Evolutionary conservation across 352 stramenopile genomes (phyloP), one percentile per base, ranked within the genome.

Genomic region (Pythium chondricola): DNA sequence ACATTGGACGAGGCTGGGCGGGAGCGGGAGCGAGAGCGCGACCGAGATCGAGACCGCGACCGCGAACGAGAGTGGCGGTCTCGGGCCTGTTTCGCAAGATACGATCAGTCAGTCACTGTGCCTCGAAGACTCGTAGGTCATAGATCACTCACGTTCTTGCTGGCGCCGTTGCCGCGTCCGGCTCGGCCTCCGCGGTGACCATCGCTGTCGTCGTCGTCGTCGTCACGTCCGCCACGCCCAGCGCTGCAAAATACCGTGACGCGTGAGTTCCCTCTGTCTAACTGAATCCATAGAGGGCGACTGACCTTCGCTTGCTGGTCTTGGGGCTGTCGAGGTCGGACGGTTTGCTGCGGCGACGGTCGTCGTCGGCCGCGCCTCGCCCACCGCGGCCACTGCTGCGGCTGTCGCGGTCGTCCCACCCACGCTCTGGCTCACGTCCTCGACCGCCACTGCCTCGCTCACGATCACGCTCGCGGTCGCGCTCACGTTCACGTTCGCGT

Each of bases 161-260:
- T 79, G 14, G 52, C 42, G 27, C 58, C 52, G 30, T 46, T 48
- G 16, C 44, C 48, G 38, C 70, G 58, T 18, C 68, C 51, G 17
- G 44, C 48, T 36, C 70, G 57, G 18, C 68, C 71, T 35, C 64
- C 65, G n/a, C 74, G 54, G 11, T 66, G 74, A 33, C 64, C 57
- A 32, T 73, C 56, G 7, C 69, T 67, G 10, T 69, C 63, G 11
- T 86, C 69, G n/a, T 86, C 69, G n/a, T 87, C 72, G 37, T 85
- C 74, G 11, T 81, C 77, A 44, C 65, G 56, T 11, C 69, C 60
- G 20, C 71, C 56, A 10, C 58, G 56, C 13, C 29, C 21, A 37
- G 8, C 37, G 32, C 26, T 25, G 11, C 10, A 48, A 14, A 0
- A 8, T 16, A 35, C 49, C 7, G 10, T 27, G 22, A n/a, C n/a